Base-by-base conservation (phyloP, 1,284 basidiomycete species). In the Anthracocystis walkeri region DNA sequence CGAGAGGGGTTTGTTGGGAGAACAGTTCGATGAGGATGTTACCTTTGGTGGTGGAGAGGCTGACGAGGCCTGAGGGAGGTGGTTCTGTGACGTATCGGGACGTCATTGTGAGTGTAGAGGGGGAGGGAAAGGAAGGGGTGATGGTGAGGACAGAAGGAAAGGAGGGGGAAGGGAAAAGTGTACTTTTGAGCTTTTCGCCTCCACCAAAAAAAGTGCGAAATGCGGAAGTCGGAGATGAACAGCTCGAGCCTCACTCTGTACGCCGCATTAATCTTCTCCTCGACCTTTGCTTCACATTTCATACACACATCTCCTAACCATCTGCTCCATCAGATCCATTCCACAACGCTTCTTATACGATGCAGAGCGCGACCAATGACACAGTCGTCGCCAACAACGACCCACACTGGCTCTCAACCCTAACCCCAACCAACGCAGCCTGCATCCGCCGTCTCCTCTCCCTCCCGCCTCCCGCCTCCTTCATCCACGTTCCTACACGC, bases 1-100 rank as follows among this genome's bases (percentile, higher is more conserved):
- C 89, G 87, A 93, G 93, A 0, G 96, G 96, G 20, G 93, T 90
- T 90, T 99, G 94, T 90, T 92, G 94, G 20, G 93, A 90, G 94
- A 95, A 99, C 59, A 99, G 88, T 84, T 98, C 96, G 51, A 98
- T 91, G 83, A 88, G 72, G 27, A 78, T 66, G 54, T 70, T 62
- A 45, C 82, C 83, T 14, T 90, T 91, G 1, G 94, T 94, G 0
- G 96, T 98, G 71, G 93, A 90, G 51, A 99, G 88, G 44, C 97
- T 90, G 58, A 97, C 92, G 70, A 92, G 91, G 67, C 93, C 94
- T 62, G 90, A 89, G 0, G 93, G 94, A 21, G 93, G 79, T n/a
- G 82, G 82, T 53, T 84, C 82, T 1, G 80, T 81, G 21, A 82
- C 67, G 63, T 82, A 83, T 42, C 80, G 75, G 7, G 71, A 74